Conservation (phyloP, 2,329 filamentous ascomycete species). For the Penicillium sp. region DNA sequence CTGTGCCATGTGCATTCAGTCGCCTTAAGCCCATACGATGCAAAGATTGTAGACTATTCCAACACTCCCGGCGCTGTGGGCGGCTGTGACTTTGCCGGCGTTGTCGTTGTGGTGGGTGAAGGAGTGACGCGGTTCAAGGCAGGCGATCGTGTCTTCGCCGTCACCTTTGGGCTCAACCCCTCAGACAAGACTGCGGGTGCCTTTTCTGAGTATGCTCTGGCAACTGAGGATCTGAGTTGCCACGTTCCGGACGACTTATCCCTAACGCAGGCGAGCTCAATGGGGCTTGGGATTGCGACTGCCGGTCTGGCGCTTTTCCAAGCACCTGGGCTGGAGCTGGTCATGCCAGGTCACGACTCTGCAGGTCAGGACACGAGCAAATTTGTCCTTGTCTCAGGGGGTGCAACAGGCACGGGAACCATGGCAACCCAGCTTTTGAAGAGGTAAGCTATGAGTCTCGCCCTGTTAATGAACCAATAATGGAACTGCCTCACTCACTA, state of each 20-base stretch:
- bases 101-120: not conserved
- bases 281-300: constrained; percentile 24
- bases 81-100: not conserved
- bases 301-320: constrained; percentile 20
- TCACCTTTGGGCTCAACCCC: constrained; percentile 4
- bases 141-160: constrained; percentile 18
- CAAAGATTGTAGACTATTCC: not conserved
- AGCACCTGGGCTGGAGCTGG: constrained; percentile 19
- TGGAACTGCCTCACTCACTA: too few species aligned
- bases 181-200: constrained; percentile 8
- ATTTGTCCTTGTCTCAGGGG: constrained; percentile 16
- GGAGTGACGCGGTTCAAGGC: not conserved
- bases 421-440: constrained; percentile 35
- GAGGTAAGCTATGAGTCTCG: constrained; percentile 12
- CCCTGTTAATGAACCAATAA: too few species aligned
- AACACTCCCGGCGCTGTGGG: not conserved
- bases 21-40: not conserved
- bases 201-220: constrained; percentile 35
- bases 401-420: constrained; percentile 11
- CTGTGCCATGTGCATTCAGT: not conserved
- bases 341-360: too few species aligned
- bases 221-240: constrained; percentile 32
- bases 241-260: constrained; percentile 33
- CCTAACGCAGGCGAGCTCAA: constrained; percentile 32
- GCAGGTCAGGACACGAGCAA: constrained; percentile 24